A percentile compares a stretch with the other conserved stretches of the same genome.
These are phyloP conservation scores for Podospora conica DNA, from an alignment of 495 filamentous ascomycete genomes.

Conservation along the genomic window DNA sequence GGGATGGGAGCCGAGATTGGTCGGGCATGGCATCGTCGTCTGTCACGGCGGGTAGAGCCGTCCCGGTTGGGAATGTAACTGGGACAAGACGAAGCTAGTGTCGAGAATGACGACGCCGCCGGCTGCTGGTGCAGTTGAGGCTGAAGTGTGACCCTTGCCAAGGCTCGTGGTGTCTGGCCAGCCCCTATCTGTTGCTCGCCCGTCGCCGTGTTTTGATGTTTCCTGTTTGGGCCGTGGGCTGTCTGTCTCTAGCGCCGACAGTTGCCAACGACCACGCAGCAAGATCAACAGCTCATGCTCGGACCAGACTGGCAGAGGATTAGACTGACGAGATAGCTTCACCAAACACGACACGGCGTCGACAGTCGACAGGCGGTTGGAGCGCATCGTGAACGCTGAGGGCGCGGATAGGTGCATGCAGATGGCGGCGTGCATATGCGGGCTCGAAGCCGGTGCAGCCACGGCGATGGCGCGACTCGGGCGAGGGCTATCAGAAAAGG, in stretches of 20 bases:
- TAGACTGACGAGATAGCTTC: not conserved
- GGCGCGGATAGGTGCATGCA: conserved; percentile 5
- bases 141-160: not conserved
- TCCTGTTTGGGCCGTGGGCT: not conserved
- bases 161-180: not conserved
- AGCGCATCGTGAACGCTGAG: not conserved
- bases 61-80: not conserved
- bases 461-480: not conserved
- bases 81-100: not conserved
- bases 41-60: not conserved
- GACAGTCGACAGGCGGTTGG: not conserved
- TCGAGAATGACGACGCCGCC: not conserved
- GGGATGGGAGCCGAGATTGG: not conserved
- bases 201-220: not conserved
- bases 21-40: not conserved
- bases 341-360: not conserved
- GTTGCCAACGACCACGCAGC: too few relatives aligned
- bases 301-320: not conserved
- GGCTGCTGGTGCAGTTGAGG: not conserved
- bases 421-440: conserved; percentile 1
- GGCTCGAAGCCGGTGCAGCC: not conserved
- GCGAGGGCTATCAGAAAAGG: conserved; percentile 2
- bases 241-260: not conserved
- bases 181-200: not conserved
- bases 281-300: not conserved